Evolutionary conservation across 78 protist species (phyloP), one percentile per base, ranked within the genome.

Genomic region (Chrysochromulina parva): DNA sequence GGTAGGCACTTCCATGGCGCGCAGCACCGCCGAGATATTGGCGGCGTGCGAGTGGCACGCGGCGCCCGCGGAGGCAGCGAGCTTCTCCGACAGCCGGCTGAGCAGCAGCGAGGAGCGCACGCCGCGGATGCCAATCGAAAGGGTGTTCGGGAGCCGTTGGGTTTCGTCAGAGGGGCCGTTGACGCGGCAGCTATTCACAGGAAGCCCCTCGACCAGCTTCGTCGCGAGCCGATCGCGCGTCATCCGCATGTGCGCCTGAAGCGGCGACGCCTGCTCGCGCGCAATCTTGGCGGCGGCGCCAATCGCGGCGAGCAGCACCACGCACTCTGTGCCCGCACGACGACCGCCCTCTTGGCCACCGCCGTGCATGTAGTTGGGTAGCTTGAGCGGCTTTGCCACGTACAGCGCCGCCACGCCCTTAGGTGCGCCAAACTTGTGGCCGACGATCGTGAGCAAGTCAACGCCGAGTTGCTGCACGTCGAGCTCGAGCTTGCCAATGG

Each of bases 401-500:
- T 80, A 90, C 2, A 90, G 87, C 52, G 92, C 92, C 24, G 52
- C 92, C 9, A 90, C 58, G 62, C 92, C 92, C 85, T 90, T 90
- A 47, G 92, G 92, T 48, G 92, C 92, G n/a, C 71, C 65, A 3
- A 90, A 20, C 92, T 90, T 90, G 85, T 90, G 92, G 22, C 92
- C 92, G 48, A 58, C 92, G n/a, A 90, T 16, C 52, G 92, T 90
- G 52, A 90, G 87, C 62, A 90, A 2, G 85, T 90, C 92, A 38
- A 90, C 92, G 26, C 87, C 92, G 57, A 90, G 87, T 71, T 3
- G 88, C 20, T 1, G 48, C 50, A 28, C 78, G 71, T 53, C 6
- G 17, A 90, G 76, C 17, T 2, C 28, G 47, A 90, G 17, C 87
- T 90, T 90, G 66, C 92, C 92, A 2, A 76, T 53, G 38, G 92